phyloP scores from a whole-genome alignment of 768 basidiomycete genomes.

The Lyophyllum shimeji region DNA sequence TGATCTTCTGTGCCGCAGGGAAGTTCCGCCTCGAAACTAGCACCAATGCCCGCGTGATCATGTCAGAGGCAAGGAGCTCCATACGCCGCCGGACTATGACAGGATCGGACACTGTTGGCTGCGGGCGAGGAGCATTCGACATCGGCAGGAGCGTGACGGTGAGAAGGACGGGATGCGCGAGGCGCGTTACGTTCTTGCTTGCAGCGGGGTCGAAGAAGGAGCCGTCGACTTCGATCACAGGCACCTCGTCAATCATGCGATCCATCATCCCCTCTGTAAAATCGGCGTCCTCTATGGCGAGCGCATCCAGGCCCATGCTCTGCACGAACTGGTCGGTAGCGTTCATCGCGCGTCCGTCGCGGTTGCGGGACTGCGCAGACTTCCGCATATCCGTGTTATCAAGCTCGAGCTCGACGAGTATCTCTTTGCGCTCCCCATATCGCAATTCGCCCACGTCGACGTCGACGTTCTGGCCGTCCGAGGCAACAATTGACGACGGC shows the following conservation, averaged over 20 bases:
- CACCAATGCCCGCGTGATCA: slow-evolving; percentile 93
- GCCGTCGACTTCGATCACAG: slow-evolving; percentile 94
- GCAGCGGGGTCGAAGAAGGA: slow-evolving; percentile 92
- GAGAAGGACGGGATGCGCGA: slow-evolving; percentile 92
- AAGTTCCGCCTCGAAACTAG: slow-evolving; percentile 91
- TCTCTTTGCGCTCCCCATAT: slow-evolving; percentile 97
- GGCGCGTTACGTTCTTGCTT: slow-evolving; percentile 78
- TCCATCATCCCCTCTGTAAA: slow-evolving; percentile 94
- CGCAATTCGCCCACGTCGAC: slow-evolving; percentile 92
- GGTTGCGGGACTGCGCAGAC: slow-evolving; percentile 25
- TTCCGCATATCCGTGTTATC: slow-evolving; percentile 68
- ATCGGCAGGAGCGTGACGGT: slow-evolving; percentile 87
- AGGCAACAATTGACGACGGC: slow-evolving; percentile 79
- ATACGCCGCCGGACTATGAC: slow-evolving; percentile 91
- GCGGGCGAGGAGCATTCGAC: slow-evolving; percentile 37
- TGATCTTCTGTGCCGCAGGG: slow-evolving; percentile 85
- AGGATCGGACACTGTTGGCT: slow-evolving; percentile 66
- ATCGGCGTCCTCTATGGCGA: slow-evolving; percentile 73
- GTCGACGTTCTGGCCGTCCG: slow-evolving; percentile 94
- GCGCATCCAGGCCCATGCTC: slow-evolving; percentile 77
- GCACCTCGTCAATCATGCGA: slow-evolving; percentile 95
- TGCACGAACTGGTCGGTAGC: slow-evolving; percentile 91
- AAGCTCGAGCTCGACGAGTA: slow-evolving; percentile 94
- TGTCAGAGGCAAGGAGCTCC: slow-evolving; percentile 95
- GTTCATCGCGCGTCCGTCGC: slow-evolving; percentile 47